Evolutionary conservation across 2,329 filamentous ascomycete genomes (phyloP), one percentile per base, ranked within the genome.

Genomic region (Periconia sp.): DNA sequence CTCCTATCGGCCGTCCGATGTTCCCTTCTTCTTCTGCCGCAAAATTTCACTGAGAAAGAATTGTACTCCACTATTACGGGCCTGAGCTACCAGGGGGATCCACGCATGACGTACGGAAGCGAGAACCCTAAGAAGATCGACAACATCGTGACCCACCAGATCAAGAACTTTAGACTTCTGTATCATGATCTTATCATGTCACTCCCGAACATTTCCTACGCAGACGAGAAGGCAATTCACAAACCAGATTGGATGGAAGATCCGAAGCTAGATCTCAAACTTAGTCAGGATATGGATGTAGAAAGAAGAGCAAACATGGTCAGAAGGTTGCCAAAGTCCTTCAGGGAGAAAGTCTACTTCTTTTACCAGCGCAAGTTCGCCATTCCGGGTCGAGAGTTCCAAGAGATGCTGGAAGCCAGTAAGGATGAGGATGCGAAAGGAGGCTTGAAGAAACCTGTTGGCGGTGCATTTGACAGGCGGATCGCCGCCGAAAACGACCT

Each of bases 241-340:
- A 70, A 80, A 24, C 68, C 73, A 9, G 78, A 82, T 52, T 89
- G 87, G 85, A 77, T 84, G 40, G 79, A 82, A 37, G 83, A 87
- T 43, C 49, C 52, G 15, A 58, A 55, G 42, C 69, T 63, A 38
- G 84, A 94, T 54, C 79, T 89, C 54, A 78, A 75, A 12, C 76
- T 99, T 15, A 78, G 80, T 29, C 94, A 99, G 70, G 91, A 97
- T 61, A 95, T 97, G 91, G 89, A 96, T 59, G 89, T 92, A 0
- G 74, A 89, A 44, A 91, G 88, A 62, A 85, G 94, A 43, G 90
- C 89, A 13, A 99, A 99, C 71, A 99, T 99, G 89, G 92, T 99
- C 8, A 85, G 94, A 4, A 86, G 94, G 10, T 77, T 99, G 9
- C 94, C 94, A 4, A 87, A 87, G 59, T 80, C 85, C 5, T 97